Evolutionary conservation across 768 basidiomycete species (phyloP).

Genomic region (Boletus sensibilis): DNA sequence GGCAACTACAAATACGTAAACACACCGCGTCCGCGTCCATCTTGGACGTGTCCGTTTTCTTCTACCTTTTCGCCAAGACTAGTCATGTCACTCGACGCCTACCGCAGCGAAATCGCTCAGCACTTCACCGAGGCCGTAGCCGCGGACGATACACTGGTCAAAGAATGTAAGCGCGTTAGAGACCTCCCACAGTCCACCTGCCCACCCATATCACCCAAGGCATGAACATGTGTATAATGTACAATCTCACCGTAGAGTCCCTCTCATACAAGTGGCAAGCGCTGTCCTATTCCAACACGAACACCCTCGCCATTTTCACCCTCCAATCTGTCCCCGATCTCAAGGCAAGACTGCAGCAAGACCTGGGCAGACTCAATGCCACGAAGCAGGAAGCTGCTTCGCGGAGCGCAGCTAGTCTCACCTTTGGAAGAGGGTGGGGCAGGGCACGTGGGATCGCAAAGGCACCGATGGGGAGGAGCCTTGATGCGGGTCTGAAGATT

Average conservation of each 20-base stretch:
- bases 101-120: conserved; percentile 23
- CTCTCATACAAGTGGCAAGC: conserved; percentile 75
- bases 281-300: conserved; percentile 30
- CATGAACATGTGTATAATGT: conserved; percentile 60
- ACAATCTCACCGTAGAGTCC: conserved; percentile 49
- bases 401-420: conserved; percentile 16
- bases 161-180: conserved; percentile 47
- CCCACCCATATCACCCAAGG: conserved; percentile 41
- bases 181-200: not conserved
- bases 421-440: conserved; percentile 16
- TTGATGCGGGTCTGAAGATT: conserved; percentile 19
- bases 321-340: conserved; percentile 45
- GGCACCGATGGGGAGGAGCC: not conserved
- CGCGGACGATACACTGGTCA: conserved; percentile 43
- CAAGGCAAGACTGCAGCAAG: conserved; percentile 45
- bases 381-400: conserved; percentile 34
- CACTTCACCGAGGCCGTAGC: conserved; percentile 30
- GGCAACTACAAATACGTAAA: conserved; percentile 4
- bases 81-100: conserved; percentile 23
- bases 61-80: not conserved
- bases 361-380: conserved; percentile 24
- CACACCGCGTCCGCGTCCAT: not conserved
- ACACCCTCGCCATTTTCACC: conserved; percentile 46
- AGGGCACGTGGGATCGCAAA: not conserved
- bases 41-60: not conserved